Evolutionary conservation across 2,329 filamentous ascomycete genomes (phyloP).

Genomic region (Lecanicillium sp.): DNA sequence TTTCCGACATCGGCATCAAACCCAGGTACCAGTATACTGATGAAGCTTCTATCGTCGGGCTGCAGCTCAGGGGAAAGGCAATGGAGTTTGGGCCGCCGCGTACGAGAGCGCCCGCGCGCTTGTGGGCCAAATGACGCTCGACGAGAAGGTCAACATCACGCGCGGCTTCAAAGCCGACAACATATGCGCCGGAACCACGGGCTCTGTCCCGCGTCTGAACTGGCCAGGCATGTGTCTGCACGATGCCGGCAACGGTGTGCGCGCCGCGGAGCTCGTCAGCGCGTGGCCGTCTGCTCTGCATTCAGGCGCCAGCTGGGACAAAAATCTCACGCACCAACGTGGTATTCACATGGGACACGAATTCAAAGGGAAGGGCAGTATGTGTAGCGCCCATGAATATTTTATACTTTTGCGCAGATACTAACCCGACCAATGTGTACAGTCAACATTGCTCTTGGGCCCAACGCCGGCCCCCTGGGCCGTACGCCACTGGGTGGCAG

Average conservation of each 20-base stretch:
- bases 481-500: constrained; percentile 64
- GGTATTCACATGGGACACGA: constrained; percentile 50
- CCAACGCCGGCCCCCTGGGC: constrained; percentile 64
- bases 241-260: constrained; percentile 44
- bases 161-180: constrained; percentile 48
- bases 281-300: constrained; percentile 43
- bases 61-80: constrained; percentile 27
- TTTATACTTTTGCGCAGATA: background rate
- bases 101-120: constrained; percentile 52
- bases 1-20: background rate
- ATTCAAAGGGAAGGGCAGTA: constrained; percentile 51
- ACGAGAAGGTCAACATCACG: constrained; percentile 54
- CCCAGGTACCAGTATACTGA: background rate
- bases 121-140: constrained; percentile 57
- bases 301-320: constrained; percentile 48
- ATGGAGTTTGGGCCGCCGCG: constrained; percentile 47
- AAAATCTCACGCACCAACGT: constrained; percentile 44
- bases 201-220: constrained; percentile 37
- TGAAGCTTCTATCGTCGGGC: no score
- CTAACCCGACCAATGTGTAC: no score
- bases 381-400: constrained; percentile 23
- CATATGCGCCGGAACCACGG: constrained; percentile 42
- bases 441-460: constrained; percentile 65
- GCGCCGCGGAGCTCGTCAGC: constrained; percentile 42
- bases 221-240: constrained; percentile 45